Evolutionary conservation across 2,329 filamentous ascomycete genomes (phyloP).

Genomic region (Hypoxylon sp.): DNA sequence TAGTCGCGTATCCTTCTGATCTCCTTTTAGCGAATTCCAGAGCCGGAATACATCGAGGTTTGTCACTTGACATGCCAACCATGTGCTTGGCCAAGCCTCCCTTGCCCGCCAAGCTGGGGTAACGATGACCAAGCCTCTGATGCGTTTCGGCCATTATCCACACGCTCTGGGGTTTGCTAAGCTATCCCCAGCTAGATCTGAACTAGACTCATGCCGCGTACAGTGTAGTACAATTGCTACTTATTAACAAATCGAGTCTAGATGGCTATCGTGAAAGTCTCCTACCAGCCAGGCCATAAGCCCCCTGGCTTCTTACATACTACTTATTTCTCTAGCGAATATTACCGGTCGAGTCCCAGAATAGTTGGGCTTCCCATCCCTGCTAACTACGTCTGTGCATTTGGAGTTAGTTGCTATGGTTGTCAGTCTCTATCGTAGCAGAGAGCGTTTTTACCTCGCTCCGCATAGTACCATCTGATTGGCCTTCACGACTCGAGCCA

Average conservation of each 20-base stretch:
- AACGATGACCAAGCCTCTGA: conserved; percentile 17
- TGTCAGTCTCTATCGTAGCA: conserved; percentile 6
- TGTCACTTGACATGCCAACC: conserved; percentile 21
- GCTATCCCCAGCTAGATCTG: conserved; percentile 6
- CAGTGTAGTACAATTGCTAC: conserved; percentile 23
- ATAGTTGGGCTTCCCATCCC: conserved; percentile 25
- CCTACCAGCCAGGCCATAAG: conserved; percentile 10
- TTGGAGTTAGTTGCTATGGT: conserved; percentile 12
- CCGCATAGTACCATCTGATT: conserved; percentile 29
- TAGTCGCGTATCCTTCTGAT: conserved; percentile 5
- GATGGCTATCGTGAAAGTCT: conserved; percentile 22
- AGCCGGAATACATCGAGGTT: neutral
- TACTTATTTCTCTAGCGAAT: conserved; percentile 12
- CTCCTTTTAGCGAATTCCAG: neutral
- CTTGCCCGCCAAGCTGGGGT: conserved; percentile 36
- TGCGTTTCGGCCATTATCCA: conserved; percentile 37
- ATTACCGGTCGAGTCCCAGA: conserved; percentile 12
- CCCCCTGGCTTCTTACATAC: conserved; percentile 26
- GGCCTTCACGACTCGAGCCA: conserved; percentile 23
- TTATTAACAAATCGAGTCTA: conserved; percentile 12
- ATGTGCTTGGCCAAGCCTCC: conserved; percentile 22
- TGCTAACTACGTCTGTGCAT: conserved; percentile 30
- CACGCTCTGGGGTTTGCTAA: conserved; percentile 27
- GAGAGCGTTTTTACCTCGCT: conserved; percentile 22
- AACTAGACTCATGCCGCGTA: conserved; percentile 12